These are phyloP conservation scores for Coelastrella sp. DNA, from an alignment of 139 green algal genomes.

Conservation along the genomic window DNA sequence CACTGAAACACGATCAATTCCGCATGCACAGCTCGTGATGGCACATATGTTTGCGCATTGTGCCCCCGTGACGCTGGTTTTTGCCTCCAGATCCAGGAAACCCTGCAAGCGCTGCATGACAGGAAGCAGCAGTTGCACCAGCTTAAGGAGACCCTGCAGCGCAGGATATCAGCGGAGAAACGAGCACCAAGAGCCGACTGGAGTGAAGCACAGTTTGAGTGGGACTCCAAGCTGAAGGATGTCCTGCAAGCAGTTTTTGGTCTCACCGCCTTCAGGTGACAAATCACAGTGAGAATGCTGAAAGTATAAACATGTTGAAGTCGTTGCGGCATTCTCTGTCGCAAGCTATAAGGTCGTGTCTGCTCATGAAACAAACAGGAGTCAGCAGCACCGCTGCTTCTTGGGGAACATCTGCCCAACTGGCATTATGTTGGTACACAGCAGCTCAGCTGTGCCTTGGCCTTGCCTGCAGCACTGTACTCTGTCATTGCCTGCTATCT, in stretches of 20 bases:
- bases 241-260: conserved; percentile 58
- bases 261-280: conserved; percentile 64
- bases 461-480: no score
- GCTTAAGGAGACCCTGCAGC: conserved; percentile 54
- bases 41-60: neutral
- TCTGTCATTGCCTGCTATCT: no score
- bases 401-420: no score
- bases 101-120: conserved; percentile 46
- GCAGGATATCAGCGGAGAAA: conserved; percentile 43
- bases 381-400: no score
- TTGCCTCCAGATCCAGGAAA: neutral
- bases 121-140: conserved; percentile 50
- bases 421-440: no score
- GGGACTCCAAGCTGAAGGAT: conserved; percentile 56
- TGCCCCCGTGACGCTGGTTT: neutral
- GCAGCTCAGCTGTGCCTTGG: no score
- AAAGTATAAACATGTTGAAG: neutral
- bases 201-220: conserved; percentile 55
- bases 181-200: conserved; percentile 68
- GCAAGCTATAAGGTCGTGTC: no score
- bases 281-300: no score
- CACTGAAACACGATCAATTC: no score
- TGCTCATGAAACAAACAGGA: no score
- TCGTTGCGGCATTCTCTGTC: no score
- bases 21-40: neutral